These are phyloP conservation scores for Apiospora sp. DNA, from an alignment of 2,329 filamentous ascomycete genomes.

Conservation along the genomic window DNA sequence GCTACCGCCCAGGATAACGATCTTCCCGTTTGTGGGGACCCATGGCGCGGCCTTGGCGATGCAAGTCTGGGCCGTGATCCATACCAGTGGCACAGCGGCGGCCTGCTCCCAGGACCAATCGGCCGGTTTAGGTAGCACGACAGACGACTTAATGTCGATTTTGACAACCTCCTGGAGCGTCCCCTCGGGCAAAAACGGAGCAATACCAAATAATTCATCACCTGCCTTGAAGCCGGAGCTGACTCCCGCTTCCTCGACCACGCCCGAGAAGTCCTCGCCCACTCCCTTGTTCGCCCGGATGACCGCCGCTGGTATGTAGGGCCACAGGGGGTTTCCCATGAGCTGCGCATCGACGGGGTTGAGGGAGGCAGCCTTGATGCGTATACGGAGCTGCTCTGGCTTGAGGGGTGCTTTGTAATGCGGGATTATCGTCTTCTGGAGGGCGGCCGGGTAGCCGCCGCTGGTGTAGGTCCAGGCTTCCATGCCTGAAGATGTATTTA, in stretches of 20 bases:
- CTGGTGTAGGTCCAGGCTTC: constrained; percentile 28
- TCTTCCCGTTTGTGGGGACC: constrained; percentile 18
- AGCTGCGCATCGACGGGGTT: constrained; percentile 34
- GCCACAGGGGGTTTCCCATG: constrained; percentile 29
- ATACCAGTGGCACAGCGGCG: constrained; percentile 32
- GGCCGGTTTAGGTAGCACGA: constrained; percentile 30
- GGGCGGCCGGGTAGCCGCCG: constrained; percentile 26
- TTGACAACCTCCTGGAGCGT: constrained; percentile 27
- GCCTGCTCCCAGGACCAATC: constrained; percentile 31
- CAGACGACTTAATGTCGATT: constrained; percentile 24
- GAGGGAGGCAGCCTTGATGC: constrained; percentile 30
- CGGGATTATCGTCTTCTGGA: constrained; percentile 19
- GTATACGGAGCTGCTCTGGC: constrained; percentile 29
- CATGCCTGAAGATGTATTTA: not conserved
- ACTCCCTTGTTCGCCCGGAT: constrained; percentile 28
- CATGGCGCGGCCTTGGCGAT: constrained; percentile 29
- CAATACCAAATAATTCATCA: constrained; percentile 32
- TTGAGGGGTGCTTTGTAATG: constrained; percentile 9
- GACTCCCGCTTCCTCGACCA: constrained; percentile 30
- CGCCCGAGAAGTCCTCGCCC: constrained; percentile 30
- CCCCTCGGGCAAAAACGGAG: constrained; percentile 27
- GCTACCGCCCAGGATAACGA: constrained; percentile 33
- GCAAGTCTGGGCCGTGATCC: constrained; percentile 32
- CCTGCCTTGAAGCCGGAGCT: constrained; percentile 27
- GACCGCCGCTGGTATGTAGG: constrained; percentile 23